Base-by-base conservation (phyloP, 2,329 filamentous ascomycete genomes). In the Fonsecaea pugnacius region DNA sequence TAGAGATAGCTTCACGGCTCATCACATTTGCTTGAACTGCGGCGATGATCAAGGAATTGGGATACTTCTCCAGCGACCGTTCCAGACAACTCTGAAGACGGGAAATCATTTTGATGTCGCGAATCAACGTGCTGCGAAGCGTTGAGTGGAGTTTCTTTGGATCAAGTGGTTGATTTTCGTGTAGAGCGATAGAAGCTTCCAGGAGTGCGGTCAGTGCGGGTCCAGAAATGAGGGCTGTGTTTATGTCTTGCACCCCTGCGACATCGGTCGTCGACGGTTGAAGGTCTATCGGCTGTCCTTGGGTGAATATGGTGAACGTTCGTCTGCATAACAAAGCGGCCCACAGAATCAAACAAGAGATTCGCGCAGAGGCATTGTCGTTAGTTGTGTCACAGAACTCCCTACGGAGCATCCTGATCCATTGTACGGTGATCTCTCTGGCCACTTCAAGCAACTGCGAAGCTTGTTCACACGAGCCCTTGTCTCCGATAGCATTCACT, bases 81-180 rank as follows among this genome's bases (percentile, higher is more conserved):
- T 70, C 70, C 0, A 87, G 58, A 1, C 74, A 54, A 1, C 35
- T 2, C 2, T 75, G 72, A 21, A 85, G 70, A 2, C 72, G 66
- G 63, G 77, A 77, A 0, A 75, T 71, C 67, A 80, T 78, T 63
- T 83, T 81, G 0, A 80, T 63, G 67, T 87, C 84, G 1, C 79
- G 76, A 4, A 84, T 67, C 0, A 86, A 69, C 16, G 80, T 74
- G 36, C 72, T 78, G 16, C 72, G 77, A 1, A 81, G 61, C 0
- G 64, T 51, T 1, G 59, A 68, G 0, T 78, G 71, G 0, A 85
- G 70, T 1, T 65, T 68, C 0, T 62, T 69, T 2, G 79, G 73
- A 21, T 82, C 74, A 0, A 73, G 74, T 0, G 78, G 67, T 5
- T 81, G 65, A 51, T 79, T 82, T 53, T 86, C 80, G 48, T 85